phyloP scores from a whole-genome alignment of 2,329 filamentous ascomycete genomes.

The Claviceps lovelessii region DNA sequence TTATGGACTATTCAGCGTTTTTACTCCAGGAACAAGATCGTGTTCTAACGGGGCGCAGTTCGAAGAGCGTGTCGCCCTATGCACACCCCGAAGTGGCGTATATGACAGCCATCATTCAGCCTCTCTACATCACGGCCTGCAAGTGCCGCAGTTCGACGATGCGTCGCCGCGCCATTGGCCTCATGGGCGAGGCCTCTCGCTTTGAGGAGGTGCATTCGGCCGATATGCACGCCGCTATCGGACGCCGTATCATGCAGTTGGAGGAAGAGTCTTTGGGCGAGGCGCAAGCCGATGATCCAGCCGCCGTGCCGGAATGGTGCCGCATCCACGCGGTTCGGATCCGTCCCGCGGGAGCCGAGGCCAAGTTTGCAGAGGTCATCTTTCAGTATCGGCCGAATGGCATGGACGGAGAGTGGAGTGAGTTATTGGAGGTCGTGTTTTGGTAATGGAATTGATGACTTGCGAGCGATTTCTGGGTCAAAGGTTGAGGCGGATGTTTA shows the following conservation, averaged over 20 bases:
- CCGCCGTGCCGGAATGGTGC: conserved; percentile 4
- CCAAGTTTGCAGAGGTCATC: not conserved
- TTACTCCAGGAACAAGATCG: not conserved
- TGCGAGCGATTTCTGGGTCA: too few relatives aligned
- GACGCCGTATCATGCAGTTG: not conserved
- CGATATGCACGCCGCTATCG: not conserved
- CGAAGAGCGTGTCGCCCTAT: not conserved
- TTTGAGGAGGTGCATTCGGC: conserved; percentile 1
- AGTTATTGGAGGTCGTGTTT: not conserved
- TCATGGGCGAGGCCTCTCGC: conserved; percentile 1
- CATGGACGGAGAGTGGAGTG: conserved; percentile 3
- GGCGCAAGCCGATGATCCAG: not conserved
- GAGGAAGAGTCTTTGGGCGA: conserved; percentile 6
- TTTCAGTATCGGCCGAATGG: conserved; percentile 2
- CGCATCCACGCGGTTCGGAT: conserved; percentile 4
- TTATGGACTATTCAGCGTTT: conserved; percentile 4
- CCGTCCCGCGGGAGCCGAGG: not conserved
- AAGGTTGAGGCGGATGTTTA: too few relatives aligned
- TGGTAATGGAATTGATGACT: not conserved
- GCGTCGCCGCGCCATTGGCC: conserved; percentile 6
- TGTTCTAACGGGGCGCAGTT: not conserved
- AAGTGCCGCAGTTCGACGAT: conserved; percentile 8
- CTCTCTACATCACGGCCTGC: conserved; percentile 7
- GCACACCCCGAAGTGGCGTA: conserved; percentile 4
- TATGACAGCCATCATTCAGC: conserved; percentile 2